Conservation (phyloP, 225 moss, liverwort and hornwort species). For the Asterella californica region DNA sequence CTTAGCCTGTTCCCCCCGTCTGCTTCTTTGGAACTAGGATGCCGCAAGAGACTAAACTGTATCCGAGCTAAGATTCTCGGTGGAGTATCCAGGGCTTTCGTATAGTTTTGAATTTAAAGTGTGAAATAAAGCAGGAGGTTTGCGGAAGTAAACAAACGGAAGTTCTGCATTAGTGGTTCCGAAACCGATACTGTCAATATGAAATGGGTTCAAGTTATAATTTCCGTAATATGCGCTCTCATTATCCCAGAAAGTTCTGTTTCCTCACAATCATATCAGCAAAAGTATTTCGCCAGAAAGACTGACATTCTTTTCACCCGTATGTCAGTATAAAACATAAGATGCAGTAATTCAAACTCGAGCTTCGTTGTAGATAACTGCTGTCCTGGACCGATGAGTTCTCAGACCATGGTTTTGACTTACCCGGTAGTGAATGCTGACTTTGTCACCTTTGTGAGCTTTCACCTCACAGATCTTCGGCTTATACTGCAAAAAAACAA, state of each 20-base stretch:
- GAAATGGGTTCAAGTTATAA: background rate
- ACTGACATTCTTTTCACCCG: background rate
- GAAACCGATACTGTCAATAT: no score
- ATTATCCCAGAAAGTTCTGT: background rate
- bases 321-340: background rate
- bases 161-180: no score
- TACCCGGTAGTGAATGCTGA: slow-evolving; percentile 78
- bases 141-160: no score
- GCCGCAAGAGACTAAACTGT: no score
- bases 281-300: background rate
- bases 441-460: slow-evolving; percentile 90
- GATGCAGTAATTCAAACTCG: background rate
- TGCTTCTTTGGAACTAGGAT: no score
- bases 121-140: no score
- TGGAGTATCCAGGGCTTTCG: no score
- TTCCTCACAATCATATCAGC: background rate
- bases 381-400: no score
- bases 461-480: slow-evolving; percentile 72
- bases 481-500: slow-evolving; percentile 53
- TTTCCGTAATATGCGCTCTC: background rate
- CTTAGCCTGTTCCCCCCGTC: no score
- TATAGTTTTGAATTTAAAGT: no score
- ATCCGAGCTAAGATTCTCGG: no score
- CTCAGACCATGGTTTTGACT: background rate
- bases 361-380: background rate